These are phyloP conservation scores for Cystobasidium sp. DNA, from an alignment of 1,284 basidiomycete species.

Conservation along the genomic window DNA sequence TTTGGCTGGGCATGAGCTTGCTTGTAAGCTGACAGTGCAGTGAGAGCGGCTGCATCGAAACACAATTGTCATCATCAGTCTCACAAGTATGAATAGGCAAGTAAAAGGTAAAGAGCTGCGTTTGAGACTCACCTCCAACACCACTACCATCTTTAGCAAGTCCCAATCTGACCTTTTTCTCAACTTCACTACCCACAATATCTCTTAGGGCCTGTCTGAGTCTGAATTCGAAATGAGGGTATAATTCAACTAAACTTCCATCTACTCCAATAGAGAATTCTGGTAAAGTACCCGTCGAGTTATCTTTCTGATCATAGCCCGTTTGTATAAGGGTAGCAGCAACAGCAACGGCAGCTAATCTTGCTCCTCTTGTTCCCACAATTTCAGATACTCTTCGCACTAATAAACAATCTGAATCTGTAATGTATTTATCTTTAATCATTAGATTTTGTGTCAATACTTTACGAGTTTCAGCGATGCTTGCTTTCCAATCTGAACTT, in stretches of 20 bases:
- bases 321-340: conserved; percentile 86
- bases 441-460: conserved; percentile 62
- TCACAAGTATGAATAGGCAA: neutral
- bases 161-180: conserved; percentile 79
- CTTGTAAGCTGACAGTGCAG: conserved; percentile 45
- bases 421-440: conserved; percentile 61
- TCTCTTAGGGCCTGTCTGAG: conserved; percentile 74
- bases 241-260: conserved; percentile 88
- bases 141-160: conserved; percentile 97
- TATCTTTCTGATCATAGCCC: conserved; percentile 62
- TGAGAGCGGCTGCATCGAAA: conserved; percentile 41
- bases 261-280: conserved; percentile 81
- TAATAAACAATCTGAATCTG: conserved; percentile 65
- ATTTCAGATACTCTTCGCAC: conserved; percentile 78
- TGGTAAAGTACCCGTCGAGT: neutral
- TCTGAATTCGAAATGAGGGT: conserved; percentile 78
- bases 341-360: conserved; percentile 82
- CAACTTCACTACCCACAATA: conserved; percentile 77
- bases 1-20: conserved; percentile 21
- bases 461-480: conserved; percentile 45
- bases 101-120: conserved; percentile 9
- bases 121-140: conserved; percentile 75
- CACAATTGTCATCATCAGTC: neutral
- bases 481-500: conserved; percentile 34
- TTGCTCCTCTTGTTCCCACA: conserved; percentile 67